These are phyloP conservation scores for Hemisphaericaspora xylofermentans DNA, from an alignment of 1,139 yeast genomes.

Conservation along the genomic window DNA sequence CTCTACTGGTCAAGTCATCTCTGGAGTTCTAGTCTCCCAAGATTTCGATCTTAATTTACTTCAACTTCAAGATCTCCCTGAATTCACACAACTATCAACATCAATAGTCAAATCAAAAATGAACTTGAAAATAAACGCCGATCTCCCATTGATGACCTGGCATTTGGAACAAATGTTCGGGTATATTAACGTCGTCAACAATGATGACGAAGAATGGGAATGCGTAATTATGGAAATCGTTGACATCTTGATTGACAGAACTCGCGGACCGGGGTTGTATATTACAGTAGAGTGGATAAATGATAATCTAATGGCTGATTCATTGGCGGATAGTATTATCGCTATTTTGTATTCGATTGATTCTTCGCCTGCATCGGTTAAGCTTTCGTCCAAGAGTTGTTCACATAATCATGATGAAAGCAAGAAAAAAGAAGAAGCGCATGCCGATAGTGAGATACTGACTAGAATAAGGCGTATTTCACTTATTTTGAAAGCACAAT, in stretches of 20 bases:
- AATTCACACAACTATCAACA: conserved; percentile 83
- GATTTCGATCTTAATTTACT: conserved; percentile 85
- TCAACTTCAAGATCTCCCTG: conserved; percentile 83
- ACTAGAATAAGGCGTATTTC: conserved; percentile 65
- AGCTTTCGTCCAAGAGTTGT: conserved; percentile 65
- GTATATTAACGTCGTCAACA: conserved; percentile 62
- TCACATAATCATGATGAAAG: conserved; percentile 43
- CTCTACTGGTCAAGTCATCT: conserved; percentile 47
- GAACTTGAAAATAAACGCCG: conserved; percentile 74
- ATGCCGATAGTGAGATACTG: conserved; percentile 36
- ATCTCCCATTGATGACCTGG: conserved; percentile 77
- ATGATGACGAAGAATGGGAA: conserved; percentile 57
- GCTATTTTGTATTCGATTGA: conserved; percentile 91
- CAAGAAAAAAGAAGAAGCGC: conserved; percentile 15
- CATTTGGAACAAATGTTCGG: conserved; percentile 97
- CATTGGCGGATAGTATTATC: conserved; percentile 90
- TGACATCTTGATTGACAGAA: conserved; percentile 45
- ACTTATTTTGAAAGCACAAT: conserved; percentile 73
- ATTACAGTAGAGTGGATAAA: conserved; percentile 88
- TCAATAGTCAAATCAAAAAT: conserved; percentile 84
- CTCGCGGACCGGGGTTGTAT: conserved; percentile 38
- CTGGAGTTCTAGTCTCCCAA: conserved; percentile 90
- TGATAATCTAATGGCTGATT: conserved; percentile 78
- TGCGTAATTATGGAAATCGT: conserved; percentile 49
- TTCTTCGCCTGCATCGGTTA: conserved; percentile 93